Evolutionary conservation across 2,329 filamentous ascomycete genomes (phyloP), one percentile per base, ranked within the genome.

Genomic region (Dendrostoma leiphaemia): DNA sequence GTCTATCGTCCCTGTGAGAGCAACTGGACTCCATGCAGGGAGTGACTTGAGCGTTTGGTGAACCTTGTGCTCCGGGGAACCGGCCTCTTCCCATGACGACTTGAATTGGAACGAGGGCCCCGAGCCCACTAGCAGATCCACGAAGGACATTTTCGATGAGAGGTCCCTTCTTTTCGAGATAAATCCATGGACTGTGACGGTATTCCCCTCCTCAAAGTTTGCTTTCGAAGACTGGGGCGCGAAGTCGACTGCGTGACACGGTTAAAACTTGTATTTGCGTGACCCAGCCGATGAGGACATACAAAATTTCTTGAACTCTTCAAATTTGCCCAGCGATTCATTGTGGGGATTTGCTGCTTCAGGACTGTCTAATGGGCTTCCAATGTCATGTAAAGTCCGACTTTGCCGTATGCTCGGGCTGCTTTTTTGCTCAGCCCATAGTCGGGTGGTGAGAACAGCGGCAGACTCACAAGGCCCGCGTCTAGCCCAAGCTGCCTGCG

Each of bases 81-180:
- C 69, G 23, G 67, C 63, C 2, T 70, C 65, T 2, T 72, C 63
- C 51, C 73, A 76, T 1, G 69, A 70, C 44, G 75, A 75, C 2
- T 59, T 63, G 41, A 76, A 63, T 44, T 83, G 80, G 7, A 76
- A 65, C 10, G 51, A 48, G 10, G 60, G 63, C 17, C 51, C 61
- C 17, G 34, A 51, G 40, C 66, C 65, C 32, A 67, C 54, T 17
- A 72, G 73, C 21, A 77, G 66, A 61, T 86, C 79, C 45, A 85
- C 85, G 65, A 96, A 96, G 2, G 82, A 82, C 19, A 95, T 74
- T 35, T 81, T 83, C 51, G 85, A 85, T 26, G 84, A 84, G 21
- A 91, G 75, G 62, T 89, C 83, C 58, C 83, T 80, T 28, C 84
- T 79, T 56, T 83, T 83, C 24, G 84, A 83, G 1, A 96, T 70